A percentile compares a stretch with the other conserved stretches of the same genome.
Evolutionary conservation across 108 stramenopile species (phyloP).

Genomic region (Chaetoceros tenuissimus): DNA sequence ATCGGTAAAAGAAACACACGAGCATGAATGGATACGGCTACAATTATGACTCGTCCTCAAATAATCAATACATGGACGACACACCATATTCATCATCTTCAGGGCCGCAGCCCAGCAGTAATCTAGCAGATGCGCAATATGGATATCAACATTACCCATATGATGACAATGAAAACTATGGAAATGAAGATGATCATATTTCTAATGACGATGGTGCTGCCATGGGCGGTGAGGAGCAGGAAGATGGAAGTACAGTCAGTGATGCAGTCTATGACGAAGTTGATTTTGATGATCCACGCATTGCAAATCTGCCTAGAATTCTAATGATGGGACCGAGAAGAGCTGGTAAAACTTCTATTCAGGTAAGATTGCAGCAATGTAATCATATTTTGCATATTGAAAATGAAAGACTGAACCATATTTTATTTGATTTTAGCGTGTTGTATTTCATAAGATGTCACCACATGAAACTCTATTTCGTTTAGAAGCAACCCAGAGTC

Average conservation of each 20-base stretch:
- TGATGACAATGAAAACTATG: too few relatives aligned
- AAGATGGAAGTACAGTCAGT: not conserved
- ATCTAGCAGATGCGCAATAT: too few relatives aligned
- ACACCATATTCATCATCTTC: too few relatives aligned
- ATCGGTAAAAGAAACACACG: too few relatives aligned
- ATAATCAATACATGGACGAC: too few relatives aligned
- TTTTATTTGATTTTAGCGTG: slow-evolving; percentile 42
- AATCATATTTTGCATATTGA: not conserved
- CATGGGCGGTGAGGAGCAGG: too few relatives aligned
- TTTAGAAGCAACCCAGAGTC: slow-evolving; percentile 67
- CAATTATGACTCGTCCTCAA: too few relatives aligned
- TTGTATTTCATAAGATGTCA: slow-evolving; percentile 99
- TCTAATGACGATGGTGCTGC: too few relatives aligned
- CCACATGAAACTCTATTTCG: slow-evolving; percentile 99
- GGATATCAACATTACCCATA: too few relatives aligned
- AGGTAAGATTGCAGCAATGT: slow-evolving; percentile 31
- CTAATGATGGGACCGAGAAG: slow-evolving; percentile 93
- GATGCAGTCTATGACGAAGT: slow-evolving; percentile 16
- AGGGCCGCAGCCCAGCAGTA: too few relatives aligned
- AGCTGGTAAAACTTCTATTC: slow-evolving; percentile 88
- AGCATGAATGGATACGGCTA: too few relatives aligned
- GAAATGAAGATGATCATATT: too few relatives aligned
- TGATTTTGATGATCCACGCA: slow-evolving; percentile 75
- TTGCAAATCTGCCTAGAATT: slow-evolving; percentile 80
- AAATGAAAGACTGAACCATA: not conserved